These are phyloP conservation scores for Termitomyces sp. DNA, from an alignment of 1,284 basidiomycete genomes.

Conservation along the genomic window DNA sequence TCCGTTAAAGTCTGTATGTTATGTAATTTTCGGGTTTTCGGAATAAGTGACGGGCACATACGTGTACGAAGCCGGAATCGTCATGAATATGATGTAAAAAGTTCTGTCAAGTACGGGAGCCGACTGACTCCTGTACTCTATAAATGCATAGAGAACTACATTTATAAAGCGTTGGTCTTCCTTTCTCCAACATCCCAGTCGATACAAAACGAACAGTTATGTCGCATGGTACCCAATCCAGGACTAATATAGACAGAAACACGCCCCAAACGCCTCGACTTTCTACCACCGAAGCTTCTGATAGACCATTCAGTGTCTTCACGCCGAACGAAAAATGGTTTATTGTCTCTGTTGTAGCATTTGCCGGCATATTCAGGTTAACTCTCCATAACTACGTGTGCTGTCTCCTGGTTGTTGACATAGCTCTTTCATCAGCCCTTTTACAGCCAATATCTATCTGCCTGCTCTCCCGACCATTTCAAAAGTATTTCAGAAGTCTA, in stretches of 20 bases:
- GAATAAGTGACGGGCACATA: too few relatives aligned
- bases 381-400: neutral
- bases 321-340: slow-evolving; percentile 59
- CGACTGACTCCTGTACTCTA: neutral
- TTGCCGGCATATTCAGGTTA: slow-evolving; percentile 62
- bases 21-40: too few relatives aligned
- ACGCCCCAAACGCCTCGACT: neutral
- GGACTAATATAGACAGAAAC: neutral
- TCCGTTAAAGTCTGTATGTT: too few relatives aligned
- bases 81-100: too few relatives aligned
- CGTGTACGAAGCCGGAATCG: too few relatives aligned
- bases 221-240: neutral
- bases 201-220: neutral
- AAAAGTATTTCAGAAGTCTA: slow-evolving; percentile 53
- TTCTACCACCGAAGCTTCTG: neutral
- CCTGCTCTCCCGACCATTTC: slow-evolving; percentile 71
- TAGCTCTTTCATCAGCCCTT: slow-evolving; percentile 38
- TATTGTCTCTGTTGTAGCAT: slow-evolving; percentile 52
- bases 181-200: neutral
- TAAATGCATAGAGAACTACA: neutral
- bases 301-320: slow-evolving; percentile 48
- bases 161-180: too few relatives aligned
- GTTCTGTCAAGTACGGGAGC: neutral
- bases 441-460: slow-evolving; percentile 74
- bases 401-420: neutral